Evolutionary conservation across 148 eudicot genomes (phyloP), one percentile per base, ranked within the genome.

Genomic region (Cornus kousa): DNA sequence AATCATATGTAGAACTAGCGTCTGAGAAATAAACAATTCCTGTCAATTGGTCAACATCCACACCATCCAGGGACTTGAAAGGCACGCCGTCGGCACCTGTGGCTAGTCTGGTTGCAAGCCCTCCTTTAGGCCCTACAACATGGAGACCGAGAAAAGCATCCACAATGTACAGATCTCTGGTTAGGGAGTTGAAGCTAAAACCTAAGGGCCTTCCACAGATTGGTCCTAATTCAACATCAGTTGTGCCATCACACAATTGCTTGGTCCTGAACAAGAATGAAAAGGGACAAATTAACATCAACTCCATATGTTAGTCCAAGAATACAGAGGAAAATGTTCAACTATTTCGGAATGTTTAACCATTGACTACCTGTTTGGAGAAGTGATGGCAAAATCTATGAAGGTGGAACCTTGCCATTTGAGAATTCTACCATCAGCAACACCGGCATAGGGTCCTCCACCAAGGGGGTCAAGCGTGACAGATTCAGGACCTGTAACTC

Each of bases 21-120:
- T 73, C 75, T 50, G 75, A 13, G 64, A 73, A 73, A 19, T 53
- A 73, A 73, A 73, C 75, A 2, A 23, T 73, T 13, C 37, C 75
- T 9, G 75, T 50, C 9, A 50, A 10, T 31, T 5, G 66, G 39
- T 73, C 40, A 3, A 73, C 37, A 4, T 50, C 65, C 60, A 73
- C 20, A 19, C 65, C n/a, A 31, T 13, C 17, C 0, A 55, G 75
- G n/a, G 13, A 53, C 20, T 14, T 32, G 13, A 73, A 24, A 9
- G 39, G 35, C 35, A 73, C 17, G 0, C 65, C 65, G 11, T 73
- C 31, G 0, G 62, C 75, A 9, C 65, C 46, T 16, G 57, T 23
- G n/a, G 62, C 75, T 0, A 72, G 28, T 24, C 11, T 32, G 60
- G 64, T 72, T 24, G 75, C 75, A 72, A 72, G 37, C 19, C 75